These are phyloP conservation scores for Anisodus acutangulus DNA, from an alignment of 257 asterid species.

Conservation along the genomic window DNA sequence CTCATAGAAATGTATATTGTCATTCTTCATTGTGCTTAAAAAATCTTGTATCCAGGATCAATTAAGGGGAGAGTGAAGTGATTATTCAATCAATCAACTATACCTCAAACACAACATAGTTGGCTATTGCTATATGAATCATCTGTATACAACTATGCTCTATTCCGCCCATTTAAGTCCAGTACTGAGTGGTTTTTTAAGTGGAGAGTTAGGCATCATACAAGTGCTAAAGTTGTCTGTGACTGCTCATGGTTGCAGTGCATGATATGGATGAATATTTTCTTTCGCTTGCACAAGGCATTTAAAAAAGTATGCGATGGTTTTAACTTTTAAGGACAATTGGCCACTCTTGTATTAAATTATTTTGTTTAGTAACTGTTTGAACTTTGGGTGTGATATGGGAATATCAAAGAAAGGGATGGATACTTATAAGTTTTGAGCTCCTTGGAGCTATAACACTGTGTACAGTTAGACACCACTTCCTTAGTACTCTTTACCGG, in stretches of 20 bases:
- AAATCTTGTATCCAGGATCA: background rate
- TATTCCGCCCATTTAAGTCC: background rate
- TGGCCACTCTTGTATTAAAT: background rate
- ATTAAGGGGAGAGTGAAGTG: conserved; percentile 17
- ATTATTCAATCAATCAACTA: background rate
- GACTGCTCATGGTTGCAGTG: conserved; percentile 15
- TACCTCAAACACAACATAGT: background rate
- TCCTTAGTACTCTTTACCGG: background rate
- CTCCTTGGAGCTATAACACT: background rate
- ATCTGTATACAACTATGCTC: background rate
- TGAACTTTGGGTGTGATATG: background rate
- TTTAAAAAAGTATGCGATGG: background rate
- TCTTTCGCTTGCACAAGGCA: conserved; percentile 18
- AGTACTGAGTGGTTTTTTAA: background rate
- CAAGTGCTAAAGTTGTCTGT: background rate
- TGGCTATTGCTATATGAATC: background rate
- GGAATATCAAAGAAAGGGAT: conserved; percentile 4
- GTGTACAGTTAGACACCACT: background rate
- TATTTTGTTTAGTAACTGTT: background rate
- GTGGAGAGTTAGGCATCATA: background rate
- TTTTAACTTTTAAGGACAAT: background rate
- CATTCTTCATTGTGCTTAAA: conserved; percentile 5
- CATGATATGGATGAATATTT: conserved; percentile 6
- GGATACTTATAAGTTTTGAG: background rate
- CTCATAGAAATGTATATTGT: background rate